Conservation (phyloP, 1,284 basidiomycete species). For the Tetrapyrgos nigripes region DNA sequence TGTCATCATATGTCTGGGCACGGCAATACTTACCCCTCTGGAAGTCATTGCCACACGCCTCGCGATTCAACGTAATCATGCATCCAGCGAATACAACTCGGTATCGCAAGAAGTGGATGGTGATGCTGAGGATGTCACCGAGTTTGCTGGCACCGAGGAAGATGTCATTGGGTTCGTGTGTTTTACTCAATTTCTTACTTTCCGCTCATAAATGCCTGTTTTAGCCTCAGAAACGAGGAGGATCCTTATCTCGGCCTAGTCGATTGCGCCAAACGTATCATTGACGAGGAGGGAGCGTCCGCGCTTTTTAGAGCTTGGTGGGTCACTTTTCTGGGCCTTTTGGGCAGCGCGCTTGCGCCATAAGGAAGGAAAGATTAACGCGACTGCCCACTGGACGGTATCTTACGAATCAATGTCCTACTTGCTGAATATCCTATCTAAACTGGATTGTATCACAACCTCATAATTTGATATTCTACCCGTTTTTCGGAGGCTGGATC, state of each 20-base stretch:
- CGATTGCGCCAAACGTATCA: conserved; percentile 81
- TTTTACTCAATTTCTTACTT: conserved; percentile 1
- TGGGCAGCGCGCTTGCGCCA: conserved; percentile 61
- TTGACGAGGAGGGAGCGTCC: conserved; percentile 83
- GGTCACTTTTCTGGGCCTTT: conserved; percentile 76
- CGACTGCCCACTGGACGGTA: too few species aligned
- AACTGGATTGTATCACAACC: not conserved
- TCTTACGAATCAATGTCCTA: too few species aligned
- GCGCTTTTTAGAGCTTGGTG: conserved; percentile 90
- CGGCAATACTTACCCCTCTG: conserved; percentile 75
- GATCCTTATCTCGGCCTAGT: conserved; percentile 86
- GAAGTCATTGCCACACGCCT: conserved; percentile 86
- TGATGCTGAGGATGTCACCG: conserved; percentile 66
- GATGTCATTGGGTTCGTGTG: conserved; percentile 83
- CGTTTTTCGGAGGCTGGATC: too few species aligned
- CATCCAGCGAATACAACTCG: conserved; percentile 72
- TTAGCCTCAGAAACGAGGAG: conserved; percentile 77
- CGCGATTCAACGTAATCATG: conserved; percentile 86
- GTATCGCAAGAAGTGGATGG: conserved; percentile 75
- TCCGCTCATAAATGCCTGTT: conserved; percentile 8
- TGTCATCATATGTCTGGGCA: conserved; percentile 63
- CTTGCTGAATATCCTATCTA: not conserved
- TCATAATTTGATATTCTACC: too few species aligned
- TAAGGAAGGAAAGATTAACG: too few species aligned
- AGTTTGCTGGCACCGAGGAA: conserved; percentile 80